Percentiles rank a stretch among this genome's conserved stretches.
phyloP scores from a whole-genome alignment of 495 filamentous ascomycete genomes.

The Amniculicola lignicola region DNA sequence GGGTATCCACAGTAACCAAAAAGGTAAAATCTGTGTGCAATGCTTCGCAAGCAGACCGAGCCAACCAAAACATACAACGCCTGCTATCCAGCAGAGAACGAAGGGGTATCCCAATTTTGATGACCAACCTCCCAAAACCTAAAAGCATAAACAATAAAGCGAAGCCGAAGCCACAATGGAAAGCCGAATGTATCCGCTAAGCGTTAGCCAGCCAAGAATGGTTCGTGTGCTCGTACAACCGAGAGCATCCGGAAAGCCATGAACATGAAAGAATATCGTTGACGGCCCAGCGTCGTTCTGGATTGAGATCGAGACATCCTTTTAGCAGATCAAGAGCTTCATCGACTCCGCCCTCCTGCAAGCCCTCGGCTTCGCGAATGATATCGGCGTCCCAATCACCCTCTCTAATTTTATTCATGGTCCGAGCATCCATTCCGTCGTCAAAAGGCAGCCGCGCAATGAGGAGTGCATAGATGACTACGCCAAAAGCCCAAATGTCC shows the following conservation, averaged over 20 bases:
- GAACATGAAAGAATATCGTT: constrained; percentile 48
- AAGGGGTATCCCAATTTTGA: constrained; percentile 17
- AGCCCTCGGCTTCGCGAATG: constrained; percentile 38
- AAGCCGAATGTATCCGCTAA: constrained; percentile 1
- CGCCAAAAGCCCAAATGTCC: constrained; percentile 73
- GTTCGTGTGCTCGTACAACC: constrained; percentile 25
- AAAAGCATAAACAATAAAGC: not conserved
- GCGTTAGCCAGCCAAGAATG: constrained; percentile 24
- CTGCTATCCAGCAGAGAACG: no score
- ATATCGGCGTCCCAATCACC: constrained; percentile 60
- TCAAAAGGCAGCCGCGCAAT: constrained; percentile 68
- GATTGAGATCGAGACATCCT: constrained; percentile 43
- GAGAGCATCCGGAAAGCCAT: constrained; percentile 52
- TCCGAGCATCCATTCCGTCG: constrained; percentile 57
- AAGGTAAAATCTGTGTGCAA: not conserved
- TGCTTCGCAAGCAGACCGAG: not conserved
- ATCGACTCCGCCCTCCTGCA: constrained; percentile 14
- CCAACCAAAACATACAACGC: not conserved
- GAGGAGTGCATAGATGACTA: constrained; percentile 61
- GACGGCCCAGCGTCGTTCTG: constrained; percentile 39
- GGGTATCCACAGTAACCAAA: constrained; percentile 15
- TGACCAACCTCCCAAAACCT: not conserved
- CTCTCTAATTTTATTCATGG: constrained; percentile 57
- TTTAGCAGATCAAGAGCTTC: constrained; percentile 40
- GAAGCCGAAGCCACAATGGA: no score